phyloP scores from a whole-genome alignment of 208 protist species.

The Plasmodiophora brassicae region DNA sequence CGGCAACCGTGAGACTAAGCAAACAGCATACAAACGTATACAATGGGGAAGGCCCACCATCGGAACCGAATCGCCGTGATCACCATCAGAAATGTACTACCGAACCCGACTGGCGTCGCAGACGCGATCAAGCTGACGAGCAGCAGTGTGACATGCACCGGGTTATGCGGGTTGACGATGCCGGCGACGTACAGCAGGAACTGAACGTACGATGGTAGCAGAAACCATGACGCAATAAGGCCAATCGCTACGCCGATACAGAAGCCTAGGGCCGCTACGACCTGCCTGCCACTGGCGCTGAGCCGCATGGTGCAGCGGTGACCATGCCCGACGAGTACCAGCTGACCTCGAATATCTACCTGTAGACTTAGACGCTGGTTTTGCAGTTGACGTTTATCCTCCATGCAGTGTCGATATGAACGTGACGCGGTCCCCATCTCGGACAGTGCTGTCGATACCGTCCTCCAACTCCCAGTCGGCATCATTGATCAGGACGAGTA shows the following conservation, averaged over 20 bases:
- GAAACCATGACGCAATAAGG: neutral
- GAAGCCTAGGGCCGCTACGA: neutral
- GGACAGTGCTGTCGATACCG: neutral
- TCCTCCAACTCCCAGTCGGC: neutral
- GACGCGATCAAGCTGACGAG: neutral
- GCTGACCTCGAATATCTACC: no score
- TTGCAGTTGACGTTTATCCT: no score
- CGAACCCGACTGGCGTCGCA: neutral
- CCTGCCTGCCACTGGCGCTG: no score
- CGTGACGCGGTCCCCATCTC: neutral
- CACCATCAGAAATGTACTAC: neutral
- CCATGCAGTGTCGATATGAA: conserved; percentile 12
- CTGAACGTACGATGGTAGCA: neutral
- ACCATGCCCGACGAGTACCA: no score
- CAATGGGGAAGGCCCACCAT: neutral
- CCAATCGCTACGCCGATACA: neutral
- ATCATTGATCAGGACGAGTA: conserved; percentile 27
- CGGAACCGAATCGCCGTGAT: neutral
- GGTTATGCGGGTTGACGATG: neutral
- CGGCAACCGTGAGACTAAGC: neutral
- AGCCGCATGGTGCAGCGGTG: no score
- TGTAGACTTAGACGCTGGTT: no score
- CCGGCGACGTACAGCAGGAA: neutral
- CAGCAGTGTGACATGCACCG: neutral
- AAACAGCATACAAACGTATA: neutral